Base-by-base conservation (phyloP, 192 early-diverging fungal genomes). In the Backusella australiensis region DNA sequence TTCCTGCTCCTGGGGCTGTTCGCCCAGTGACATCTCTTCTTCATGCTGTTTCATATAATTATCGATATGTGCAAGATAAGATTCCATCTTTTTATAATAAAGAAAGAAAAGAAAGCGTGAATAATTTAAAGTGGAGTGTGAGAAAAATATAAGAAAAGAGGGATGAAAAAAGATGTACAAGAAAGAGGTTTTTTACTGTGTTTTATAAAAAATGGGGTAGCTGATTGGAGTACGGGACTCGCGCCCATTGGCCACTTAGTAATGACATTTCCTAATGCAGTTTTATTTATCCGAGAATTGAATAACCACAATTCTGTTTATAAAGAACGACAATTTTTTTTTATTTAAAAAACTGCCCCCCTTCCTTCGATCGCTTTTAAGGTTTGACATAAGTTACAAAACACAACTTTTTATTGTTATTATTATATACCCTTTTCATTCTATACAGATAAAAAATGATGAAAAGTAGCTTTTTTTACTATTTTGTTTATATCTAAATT, bases 41-140 rank as follows among this genome's bases (percentile, higher is more conserved):
- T 63, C 56, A 4, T 63, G 56, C 4, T 63, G 23, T 29, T 63
- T 63, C 56, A 79, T 59, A 39, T 79, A 79, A 36, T 34, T 74
- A 41, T 79, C 78, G 5, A 79, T 79, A 59, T 73, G 70, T 6
- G 78, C 19, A 15, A 79, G 32, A 69, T 79, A 79, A 11, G 67
- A 69, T 5, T 79, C 78, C 78, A 78, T 78, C 8, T 32, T 78
- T 39, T 39, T 23, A 32, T 5, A 52, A n/a, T 32, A 32, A 5
- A 19, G 49, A 19, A n/a, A 4, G 49, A 21, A 26, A 12, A 29
- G 9, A 29, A 4, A 19, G n/a, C 6, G 49, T 15, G 1, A 3
- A 2, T 7, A 53, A 53, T 53, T 21, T 21, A 7, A 1, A 29
- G 29, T 29, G 29, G 29, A 5, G 49, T 59, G 8, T 21, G 56